Evolutionary conservation across 2,329 filamentous ascomycete species (phyloP).

Genomic region (Pyrenochaeta sp.): DNA sequence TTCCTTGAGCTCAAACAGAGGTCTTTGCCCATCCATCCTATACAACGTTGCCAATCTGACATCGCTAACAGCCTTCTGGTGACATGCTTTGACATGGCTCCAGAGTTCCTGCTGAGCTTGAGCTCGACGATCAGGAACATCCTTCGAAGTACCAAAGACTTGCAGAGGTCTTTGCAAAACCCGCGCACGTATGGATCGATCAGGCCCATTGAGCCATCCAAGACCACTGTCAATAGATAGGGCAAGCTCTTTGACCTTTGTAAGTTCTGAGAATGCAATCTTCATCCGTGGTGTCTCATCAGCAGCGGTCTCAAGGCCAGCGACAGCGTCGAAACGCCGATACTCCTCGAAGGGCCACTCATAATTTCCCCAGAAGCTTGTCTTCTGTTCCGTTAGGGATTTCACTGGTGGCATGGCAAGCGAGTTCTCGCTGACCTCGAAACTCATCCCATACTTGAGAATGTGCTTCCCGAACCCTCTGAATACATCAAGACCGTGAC

Average conservation of each 20-base stretch:
- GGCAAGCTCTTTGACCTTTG: conserved; percentile 68
- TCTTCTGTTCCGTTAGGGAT: conserved; percentile 61
- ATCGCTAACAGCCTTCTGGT: conserved; percentile 28
- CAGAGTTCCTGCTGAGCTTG: conserved; percentile 49
- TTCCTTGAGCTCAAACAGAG: conserved; percentile 24
- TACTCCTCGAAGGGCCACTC: conserved; percentile 70
- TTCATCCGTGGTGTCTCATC: conserved; percentile 71
- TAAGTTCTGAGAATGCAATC: conserved; percentile 65
- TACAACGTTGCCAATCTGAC: conserved; percentile 41
- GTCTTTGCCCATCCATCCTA: conserved; percentile 28
- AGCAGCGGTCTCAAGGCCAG: conserved; percentile 68
- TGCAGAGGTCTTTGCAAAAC: conserved; percentile 54
- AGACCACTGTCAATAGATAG: conserved; percentile 73
- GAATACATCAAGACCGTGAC: conserved; percentile 70
- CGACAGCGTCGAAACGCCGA: conserved; percentile 66
- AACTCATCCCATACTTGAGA: conserved; percentile 70
- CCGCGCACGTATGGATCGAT: conserved; percentile 60
- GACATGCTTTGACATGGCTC: conserved; percentile 38
- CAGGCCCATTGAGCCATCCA: conserved; percentile 72
- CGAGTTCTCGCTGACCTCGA: conserved; percentile 69
- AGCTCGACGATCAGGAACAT: conserved; percentile 48
- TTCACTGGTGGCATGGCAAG: conserved; percentile 64
- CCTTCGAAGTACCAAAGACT: conserved; percentile 58
- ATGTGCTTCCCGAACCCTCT: conserved; percentile 69
- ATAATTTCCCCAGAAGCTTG: conserved; percentile 71